Percentiles rank a stretch among this genome's conserved stretches.
Evolutionary conservation across 352 stramenopile species (phyloP).

Genomic region (Pythium guiyangense): DNA sequence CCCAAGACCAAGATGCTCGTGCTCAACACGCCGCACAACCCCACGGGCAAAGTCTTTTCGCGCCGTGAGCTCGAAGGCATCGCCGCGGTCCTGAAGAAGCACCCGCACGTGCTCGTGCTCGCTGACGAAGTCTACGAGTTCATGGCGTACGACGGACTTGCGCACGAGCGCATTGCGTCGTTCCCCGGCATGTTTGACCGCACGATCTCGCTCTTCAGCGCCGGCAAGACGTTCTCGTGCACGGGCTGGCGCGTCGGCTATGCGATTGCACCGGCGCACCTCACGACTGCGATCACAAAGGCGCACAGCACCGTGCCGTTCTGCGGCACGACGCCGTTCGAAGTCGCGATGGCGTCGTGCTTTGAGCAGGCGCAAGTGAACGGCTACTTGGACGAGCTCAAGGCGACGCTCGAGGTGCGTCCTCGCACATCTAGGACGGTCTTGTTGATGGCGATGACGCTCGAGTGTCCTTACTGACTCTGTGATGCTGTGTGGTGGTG

Average conservation of each 20-base stretch:
- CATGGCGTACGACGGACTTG: constrained; percentile 88
- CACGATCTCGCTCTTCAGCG: constrained; percentile 91
- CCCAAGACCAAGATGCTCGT: constrained; percentile 93
- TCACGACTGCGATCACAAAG: constrained; percentile 63
- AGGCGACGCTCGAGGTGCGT: constrained; percentile 44
- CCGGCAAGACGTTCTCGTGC: constrained; percentile 92
- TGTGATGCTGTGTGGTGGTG: background rate
- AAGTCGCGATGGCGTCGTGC: constrained; percentile 89
- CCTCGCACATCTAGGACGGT: too few species aligned
- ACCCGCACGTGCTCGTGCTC: constrained; percentile 91
- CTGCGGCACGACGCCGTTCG: constrained; percentile 92
- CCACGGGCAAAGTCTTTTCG: constrained; percentile 97
- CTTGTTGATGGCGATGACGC: too few species aligned
- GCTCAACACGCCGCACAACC: constrained; percentile 99
- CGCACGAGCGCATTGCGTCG: constrained; percentile 64
- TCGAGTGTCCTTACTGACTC: background rate
- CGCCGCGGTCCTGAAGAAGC: constrained; percentile 67
- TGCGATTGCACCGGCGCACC: constrained; percentile 52
- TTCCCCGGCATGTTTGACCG: constrained; percentile 84
- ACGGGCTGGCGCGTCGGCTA: constrained; percentile 93
- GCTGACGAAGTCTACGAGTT: constrained; percentile 99
- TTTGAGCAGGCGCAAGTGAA: constrained; percentile 87
- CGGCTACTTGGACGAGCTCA: constrained; percentile 81
- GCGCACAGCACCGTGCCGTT: constrained; percentile 89
- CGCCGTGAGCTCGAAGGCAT: constrained; percentile 92